Evolutionary conservation across 2,329 filamentous ascomycete genomes (phyloP).

Genomic region (Neonectria ditissima): DNA sequence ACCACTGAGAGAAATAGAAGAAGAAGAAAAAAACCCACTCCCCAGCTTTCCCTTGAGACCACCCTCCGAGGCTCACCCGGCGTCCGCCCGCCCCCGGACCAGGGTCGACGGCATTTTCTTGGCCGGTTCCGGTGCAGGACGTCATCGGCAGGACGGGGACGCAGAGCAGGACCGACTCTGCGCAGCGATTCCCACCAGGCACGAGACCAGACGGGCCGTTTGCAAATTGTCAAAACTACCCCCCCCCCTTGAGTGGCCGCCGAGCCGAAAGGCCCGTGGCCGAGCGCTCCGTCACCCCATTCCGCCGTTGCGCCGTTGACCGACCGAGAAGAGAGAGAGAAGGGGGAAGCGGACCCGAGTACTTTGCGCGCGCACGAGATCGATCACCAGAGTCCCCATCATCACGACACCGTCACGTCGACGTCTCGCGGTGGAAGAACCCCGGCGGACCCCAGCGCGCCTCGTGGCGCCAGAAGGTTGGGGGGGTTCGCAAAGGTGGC

Average conservation of each 20-base stretch:
- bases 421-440: not conserved
- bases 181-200: slow-evolving; percentile 14
- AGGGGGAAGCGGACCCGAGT: slow-evolving; percentile 10
- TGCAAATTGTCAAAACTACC: not conserved
- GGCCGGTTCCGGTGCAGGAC: slow-evolving; percentile 25
- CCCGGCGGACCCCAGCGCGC: slow-evolving; percentile 4
- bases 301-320: slow-evolving; percentile 20
- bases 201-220: slow-evolving; percentile 31
- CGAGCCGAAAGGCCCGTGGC: slow-evolving; percentile 10
- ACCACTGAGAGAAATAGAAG: too few relatives aligned
- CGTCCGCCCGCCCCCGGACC: slow-evolving; percentile 11
- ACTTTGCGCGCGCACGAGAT: slow-evolving; percentile 12
- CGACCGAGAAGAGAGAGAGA: not conserved
- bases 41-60: not conserved
- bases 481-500: slow-evolving; percentile 21
- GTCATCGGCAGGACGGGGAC: slow-evolving; percentile 15
- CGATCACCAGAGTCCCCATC: slow-evolving; percentile 5
- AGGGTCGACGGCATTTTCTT: slow-evolving; percentile 24
- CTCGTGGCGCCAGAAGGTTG: slow-evolving; percentile 16
- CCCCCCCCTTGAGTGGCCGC: slow-evolving; percentile 15
- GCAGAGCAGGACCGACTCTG: slow-evolving; percentile 27
- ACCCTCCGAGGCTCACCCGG: slow-evolving; percentile 24
- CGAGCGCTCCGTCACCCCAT: slow-evolving; percentile 13
- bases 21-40: too few relatives aligned
- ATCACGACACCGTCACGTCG: slow-evolving; percentile 8